Evolutionary conservation across 129 eudicot species (phyloP), one percentile per base, ranked within the genome.

Genomic region (Rutidosis leptorrhynchoides): DNA sequence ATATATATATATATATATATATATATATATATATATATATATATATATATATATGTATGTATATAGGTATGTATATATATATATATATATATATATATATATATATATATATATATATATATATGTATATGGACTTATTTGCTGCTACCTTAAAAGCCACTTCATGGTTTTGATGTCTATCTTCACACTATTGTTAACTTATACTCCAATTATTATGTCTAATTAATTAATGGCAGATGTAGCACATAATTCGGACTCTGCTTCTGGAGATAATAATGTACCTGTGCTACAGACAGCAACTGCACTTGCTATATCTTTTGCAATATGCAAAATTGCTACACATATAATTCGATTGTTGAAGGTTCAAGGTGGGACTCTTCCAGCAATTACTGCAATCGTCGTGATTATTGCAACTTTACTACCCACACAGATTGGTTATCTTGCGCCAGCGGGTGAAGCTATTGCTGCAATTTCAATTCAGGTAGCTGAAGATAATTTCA

Each of bases 361-460:
- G 42, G 28, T 82, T 65, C 83, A 85, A 53, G 95, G 90, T 26
- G 85, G 84, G 73, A 74, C 63, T 57, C 88, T 92, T 68, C 87
- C 95, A n/a, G 70, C 70, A 73, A 71, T 85, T 45, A 92, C 98
- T 74, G 89, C 87, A 57, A 67, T 69, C 7, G 95, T 85, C 22
- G 87, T 92, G 64, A 17, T 83, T 71, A 75, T 92, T 53, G 90
- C 98, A 66, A 88, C 95, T 64, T 35, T 71, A 40, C 66, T 92
- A 58, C 98, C 98, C 17, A 62, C 61, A 48, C 83, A 69, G 62
- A 85, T 85, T 75, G 79, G 83, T 28, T 54, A 79, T 60, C 88
- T 92, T 48, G 96, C 95, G 16, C 95, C 90, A 25, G 85, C 90
- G 20, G 96, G 90, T 28, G 96, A 92, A 51, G 83, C 85, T 45